These are phyloP conservation scores for Hymenoscyphus albidus DNA, from an alignment of 2,329 filamentous ascomycete species.

Conservation along the genomic window DNA sequence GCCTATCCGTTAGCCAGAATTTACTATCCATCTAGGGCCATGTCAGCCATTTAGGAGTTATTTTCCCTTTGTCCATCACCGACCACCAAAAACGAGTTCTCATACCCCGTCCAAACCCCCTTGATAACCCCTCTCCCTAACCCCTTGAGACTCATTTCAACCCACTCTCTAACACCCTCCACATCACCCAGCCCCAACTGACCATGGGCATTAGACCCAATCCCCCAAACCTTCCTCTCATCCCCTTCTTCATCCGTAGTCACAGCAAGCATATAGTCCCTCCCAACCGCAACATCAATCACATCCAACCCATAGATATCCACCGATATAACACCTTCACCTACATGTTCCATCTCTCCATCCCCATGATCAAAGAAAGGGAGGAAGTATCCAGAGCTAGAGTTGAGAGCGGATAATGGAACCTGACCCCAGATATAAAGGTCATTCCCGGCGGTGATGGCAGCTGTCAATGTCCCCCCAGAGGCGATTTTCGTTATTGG, in stretches of 20 bases:
- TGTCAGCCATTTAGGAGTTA: too few species aligned
- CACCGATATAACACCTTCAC: slow-evolving; percentile 19
- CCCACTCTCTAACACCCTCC: slow-evolving; percentile 22
- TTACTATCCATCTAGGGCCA: too few species aligned
- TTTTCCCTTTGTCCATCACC: slow-evolving; percentile 10
- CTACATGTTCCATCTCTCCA: not conserved
- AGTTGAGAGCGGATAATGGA: not conserved
- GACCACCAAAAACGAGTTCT: slow-evolving; percentile 34
- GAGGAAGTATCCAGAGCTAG: not conserved
- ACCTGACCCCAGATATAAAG: slow-evolving; percentile 57
- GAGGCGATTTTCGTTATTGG: slow-evolving; percentile 49
- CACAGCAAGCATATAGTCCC: slow-evolving; percentile 55
- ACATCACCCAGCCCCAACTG: slow-evolving; percentile 43
- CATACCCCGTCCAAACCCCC: slow-evolving; percentile 32
- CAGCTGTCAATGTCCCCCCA: slow-evolving; percentile 55
- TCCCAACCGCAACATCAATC: slow-evolving; percentile 54
- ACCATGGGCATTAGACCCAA: slow-evolving; percentile 55
- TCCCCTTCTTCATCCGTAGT: slow-evolving; percentile 32
- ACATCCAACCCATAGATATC: slow-evolving; percentile 48
- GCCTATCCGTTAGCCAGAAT: not conserved
- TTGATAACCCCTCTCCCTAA: slow-evolving; percentile 24
- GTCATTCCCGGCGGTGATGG: slow-evolving; percentile 53
- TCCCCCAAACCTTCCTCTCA: slow-evolving; percentile 48
- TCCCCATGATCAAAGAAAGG: not conserved
- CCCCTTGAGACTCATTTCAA: slow-evolving; percentile 20